Evolutionary conservation across 2,329 filamentous ascomycete genomes (phyloP), one percentile per base, ranked within the genome.

Genomic region (Diaporthe aspalathi): DNA sequence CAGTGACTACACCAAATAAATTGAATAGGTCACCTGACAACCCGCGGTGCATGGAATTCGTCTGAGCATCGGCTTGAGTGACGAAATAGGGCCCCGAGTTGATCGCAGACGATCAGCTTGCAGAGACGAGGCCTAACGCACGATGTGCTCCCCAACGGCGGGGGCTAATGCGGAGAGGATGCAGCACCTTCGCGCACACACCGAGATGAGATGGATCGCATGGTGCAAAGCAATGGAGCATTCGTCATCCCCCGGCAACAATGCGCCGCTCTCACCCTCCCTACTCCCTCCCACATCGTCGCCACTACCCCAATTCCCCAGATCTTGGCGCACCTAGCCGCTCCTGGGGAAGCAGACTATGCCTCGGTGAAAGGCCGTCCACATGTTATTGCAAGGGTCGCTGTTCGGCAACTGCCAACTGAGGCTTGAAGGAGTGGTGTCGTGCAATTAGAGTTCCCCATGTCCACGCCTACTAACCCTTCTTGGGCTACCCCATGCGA

Each of bases 361-460:
- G 60, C 60, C 60, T 65, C 60, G 60, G 60, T 38, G 60, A 65
- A 65, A 65, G 17, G 45, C n/a, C 27, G 45, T 20, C 60, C 60
- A 65, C 60, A 65, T 65, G 60, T 45, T 32, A 65, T 49, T 65
- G 45, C 60, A 65, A 49, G 60, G 60, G 20, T 38, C 14, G 45
- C 4, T 5, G 27, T 65, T 65, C 60, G 60, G 60, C 43, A 65
- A 65, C 60, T 20, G n/a, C 45, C 60, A 65, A 24, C 60, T 65
- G 45, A 65, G 60, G 60, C 60, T 27, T 38, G 45, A 50, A 47
- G 45, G 60, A 49, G 29, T 65, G 60, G 45, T 65, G 60, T 65
- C n/a, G 60, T 65, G 60, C 45, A 65, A 65, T 65, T 65, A 65
- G 60, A 50, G 45, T 65, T 65, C 20, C 60, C 45, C 60, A n/a